Evolutionary conservation across 2,329 filamentous ascomycete species (phyloP).

Genomic region (Macrophomina tecta): DNA sequence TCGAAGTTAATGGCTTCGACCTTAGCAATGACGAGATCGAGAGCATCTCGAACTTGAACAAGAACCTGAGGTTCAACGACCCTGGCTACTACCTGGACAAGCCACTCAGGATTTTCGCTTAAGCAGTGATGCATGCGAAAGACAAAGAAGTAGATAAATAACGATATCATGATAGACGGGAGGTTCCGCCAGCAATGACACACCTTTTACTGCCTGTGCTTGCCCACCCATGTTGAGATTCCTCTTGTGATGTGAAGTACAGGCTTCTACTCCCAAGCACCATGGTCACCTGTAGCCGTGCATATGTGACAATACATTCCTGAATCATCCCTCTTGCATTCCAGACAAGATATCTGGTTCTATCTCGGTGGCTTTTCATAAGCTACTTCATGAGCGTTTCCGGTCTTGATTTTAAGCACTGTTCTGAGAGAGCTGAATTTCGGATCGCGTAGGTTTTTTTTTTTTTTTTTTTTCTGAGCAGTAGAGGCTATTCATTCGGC

Average conservation of each 20-base stretch:
- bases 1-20: slow-evolving; percentile 42
- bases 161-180: slow-evolving; percentile 23
- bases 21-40: slow-evolving; percentile 39
- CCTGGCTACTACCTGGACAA: slow-evolving; percentile 37
- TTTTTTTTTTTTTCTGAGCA: too few relatives aligned
- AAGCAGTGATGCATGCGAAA: slow-evolving; percentile 5
- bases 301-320: too few relatives aligned
- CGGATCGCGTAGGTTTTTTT: too few relatives aligned
- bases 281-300: too few relatives aligned
- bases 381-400: too few relatives aligned
- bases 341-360: too few relatives aligned
- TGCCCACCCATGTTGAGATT: neutral
- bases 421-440: too few relatives aligned
- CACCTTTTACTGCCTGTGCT: neutral
- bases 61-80: slow-evolving; percentile 42
- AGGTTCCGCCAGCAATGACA: slow-evolving; percentile 15
- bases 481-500: too few relatives aligned
- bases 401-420: too few relatives aligned
- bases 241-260: neutral
- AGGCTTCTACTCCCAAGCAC: too few relatives aligned
- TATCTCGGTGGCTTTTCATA: too few relatives aligned
- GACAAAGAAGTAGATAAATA: slow-evolving; percentile 21
- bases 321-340: too few relatives aligned
- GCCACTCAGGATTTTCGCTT: slow-evolving; percentile 38
- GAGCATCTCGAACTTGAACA: slow-evolving; percentile 45